These are phyloP conservation scores for Arthroderma sp. DNA, from an alignment of 2,329 filamentous ascomycete genomes.

Conservation along the genomic window DNA sequence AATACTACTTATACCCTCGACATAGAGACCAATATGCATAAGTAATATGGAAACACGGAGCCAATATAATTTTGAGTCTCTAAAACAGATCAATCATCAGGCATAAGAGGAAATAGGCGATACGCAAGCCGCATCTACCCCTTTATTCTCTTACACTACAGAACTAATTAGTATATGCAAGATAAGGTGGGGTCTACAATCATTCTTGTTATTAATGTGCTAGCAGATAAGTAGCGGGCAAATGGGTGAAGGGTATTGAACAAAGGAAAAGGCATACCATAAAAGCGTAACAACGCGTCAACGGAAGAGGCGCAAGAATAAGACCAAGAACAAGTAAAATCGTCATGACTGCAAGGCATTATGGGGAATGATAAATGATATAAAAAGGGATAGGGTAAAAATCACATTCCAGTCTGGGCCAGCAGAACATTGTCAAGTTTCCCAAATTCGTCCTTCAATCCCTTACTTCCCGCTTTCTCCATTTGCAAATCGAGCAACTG, in stretches of 20 bases:
- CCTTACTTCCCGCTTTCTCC: neutral
- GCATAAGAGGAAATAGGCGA: too few species aligned
- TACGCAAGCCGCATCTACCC: neutral
- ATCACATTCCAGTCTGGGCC: slow-evolving; percentile 1
- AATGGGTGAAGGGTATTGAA: neutral
- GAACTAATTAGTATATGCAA: neutral
- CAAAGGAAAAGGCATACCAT: neutral
- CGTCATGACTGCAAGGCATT: neutral
- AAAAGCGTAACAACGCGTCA: neutral
- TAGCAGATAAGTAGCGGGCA: neutral
- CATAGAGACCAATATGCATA: too few species aligned
- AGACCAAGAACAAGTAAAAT: neutral
- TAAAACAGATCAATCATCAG: neutral
- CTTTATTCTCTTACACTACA: neutral
- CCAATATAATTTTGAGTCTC: neutral
- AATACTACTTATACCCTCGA: neutral
- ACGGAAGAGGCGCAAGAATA: neutral
- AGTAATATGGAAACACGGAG: neutral
- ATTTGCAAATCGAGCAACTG: neutral
- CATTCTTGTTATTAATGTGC: neutral
- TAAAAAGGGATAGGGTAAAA: neutral
- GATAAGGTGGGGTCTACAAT: neutral
- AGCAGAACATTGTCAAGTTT: neutral
- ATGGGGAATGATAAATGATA: neutral
- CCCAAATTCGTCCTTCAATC: neutral